phyloP scores from a whole-genome alignment of 2,329 filamentous ascomycete species.

The Bimuria novae-zelandiae region DNA sequence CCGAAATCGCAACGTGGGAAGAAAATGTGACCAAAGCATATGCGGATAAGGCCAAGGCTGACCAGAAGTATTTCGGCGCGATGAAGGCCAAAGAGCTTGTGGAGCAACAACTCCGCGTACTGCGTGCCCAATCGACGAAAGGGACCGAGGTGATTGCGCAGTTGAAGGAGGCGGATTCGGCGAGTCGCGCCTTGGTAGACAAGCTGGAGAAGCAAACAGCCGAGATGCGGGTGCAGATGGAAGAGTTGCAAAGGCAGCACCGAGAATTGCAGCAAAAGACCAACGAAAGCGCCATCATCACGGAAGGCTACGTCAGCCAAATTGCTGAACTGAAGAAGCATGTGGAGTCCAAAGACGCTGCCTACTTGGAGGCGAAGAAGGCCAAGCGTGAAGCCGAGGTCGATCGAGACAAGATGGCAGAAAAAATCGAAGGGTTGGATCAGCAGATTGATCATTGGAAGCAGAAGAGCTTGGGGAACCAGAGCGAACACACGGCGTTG shows the following conservation, averaged over 20 bases:
- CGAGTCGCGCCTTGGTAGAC: constrained; percentile 73
- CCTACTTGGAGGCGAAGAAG: constrained; percentile 66
- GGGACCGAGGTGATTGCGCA: constrained; percentile 92
- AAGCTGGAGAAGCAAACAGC: constrained; percentile 91
- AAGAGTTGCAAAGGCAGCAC: constrained; percentile 71
- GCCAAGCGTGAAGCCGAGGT: constrained; percentile 64
- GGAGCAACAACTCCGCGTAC: constrained; percentile 75
- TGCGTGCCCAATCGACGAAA: constrained; percentile 83
- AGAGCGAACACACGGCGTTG: constrained; percentile 80
- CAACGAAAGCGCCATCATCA: constrained; percentile 69
- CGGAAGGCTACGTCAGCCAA: constrained; percentile 76
- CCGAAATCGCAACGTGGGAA: constrained; percentile 75
- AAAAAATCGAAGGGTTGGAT: constrained; percentile 75
- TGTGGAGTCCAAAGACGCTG: constrained; percentile 75
- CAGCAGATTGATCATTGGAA: constrained; percentile 88
- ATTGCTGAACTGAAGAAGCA: constrained; percentile 75
- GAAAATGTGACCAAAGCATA: constrained; percentile 74
- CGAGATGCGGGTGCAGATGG: constrained; percentile 79
- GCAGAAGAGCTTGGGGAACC: constrained; percentile 78
- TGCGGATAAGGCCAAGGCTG: constrained; percentile 92
- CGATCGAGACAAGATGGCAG: constrained; percentile 79
- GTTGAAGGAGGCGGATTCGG: constrained; percentile 85
- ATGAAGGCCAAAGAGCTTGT: constrained; percentile 92
- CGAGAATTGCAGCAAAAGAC: constrained; percentile 74
- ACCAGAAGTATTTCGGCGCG: constrained; percentile 96